Conservation (phyloP, 768 basidiomycete species). For the Mycena filopes region DNA sequence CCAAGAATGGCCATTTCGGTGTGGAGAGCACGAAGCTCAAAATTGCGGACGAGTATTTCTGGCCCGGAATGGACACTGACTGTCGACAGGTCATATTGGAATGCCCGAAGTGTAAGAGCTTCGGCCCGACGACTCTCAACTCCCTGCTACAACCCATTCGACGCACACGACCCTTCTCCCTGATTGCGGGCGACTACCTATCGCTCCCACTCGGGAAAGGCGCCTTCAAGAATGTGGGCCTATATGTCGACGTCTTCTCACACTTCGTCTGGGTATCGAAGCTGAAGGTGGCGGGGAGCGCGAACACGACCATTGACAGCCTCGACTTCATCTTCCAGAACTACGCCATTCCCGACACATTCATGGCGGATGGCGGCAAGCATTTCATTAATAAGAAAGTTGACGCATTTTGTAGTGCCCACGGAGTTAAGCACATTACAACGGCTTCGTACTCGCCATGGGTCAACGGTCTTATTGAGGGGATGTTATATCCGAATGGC, state of each 20-base stretch:
- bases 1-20: constrained; percentile 37
- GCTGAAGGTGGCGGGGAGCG: constrained; percentile 14
- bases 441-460: constrained; percentile 30
- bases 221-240: constrained; percentile 32
- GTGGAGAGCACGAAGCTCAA: constrained; percentile 37
- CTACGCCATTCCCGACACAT: constrained; percentile 21
- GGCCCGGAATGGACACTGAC: constrained; percentile 35
- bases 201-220: constrained; percentile 39
- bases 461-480: constrained; percentile 39
- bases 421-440: constrained; percentile 30
- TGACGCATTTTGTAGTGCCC: constrained; percentile 25
- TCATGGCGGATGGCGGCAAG: constrained; percentile 37
- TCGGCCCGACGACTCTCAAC: constrained; percentile 36
- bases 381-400: constrained; percentile 40
- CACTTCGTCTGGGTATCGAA: constrained; percentile 39
- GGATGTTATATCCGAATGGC: no score
- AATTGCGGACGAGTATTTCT: constrained; percentile 31
- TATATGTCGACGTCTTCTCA: constrained; percentile 36
- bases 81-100: constrained; percentile 34
- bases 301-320: constrained; percentile 3
- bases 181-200: constrained; percentile 43
- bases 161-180: constrained; percentile 39
- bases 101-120: constrained; percentile 41
- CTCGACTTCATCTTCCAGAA: constrained; percentile 31
- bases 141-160: constrained; percentile 43